phyloP scores from a whole-genome alignment of 2,329 filamentous ascomycete genomes.

The Fusarium sublunatum region DNA sequence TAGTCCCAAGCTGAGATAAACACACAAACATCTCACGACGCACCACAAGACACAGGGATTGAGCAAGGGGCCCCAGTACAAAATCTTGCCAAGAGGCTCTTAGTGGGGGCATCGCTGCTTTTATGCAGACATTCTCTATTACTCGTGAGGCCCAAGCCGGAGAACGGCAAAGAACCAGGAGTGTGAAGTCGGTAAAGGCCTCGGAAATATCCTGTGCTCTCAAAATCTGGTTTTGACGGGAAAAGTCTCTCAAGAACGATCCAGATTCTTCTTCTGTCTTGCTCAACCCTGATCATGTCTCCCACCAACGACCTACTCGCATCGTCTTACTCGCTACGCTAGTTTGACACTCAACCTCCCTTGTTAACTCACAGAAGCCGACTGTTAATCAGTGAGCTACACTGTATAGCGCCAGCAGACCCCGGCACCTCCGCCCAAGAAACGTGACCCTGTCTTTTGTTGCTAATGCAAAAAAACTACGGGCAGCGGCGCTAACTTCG shows the following conservation, averaged over 20 bases:
- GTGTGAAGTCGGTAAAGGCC: not conserved
- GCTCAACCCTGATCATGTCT: constrained; percentile 6
- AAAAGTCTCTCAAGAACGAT: constrained; percentile 15
- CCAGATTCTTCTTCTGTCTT: not conserved
- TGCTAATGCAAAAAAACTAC: constrained; percentile 13
- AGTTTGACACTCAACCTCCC: constrained; percentile 20
- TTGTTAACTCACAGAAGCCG: constrained; percentile 4
- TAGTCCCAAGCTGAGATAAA: constrained; percentile 17
- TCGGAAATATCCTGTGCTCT: not conserved
- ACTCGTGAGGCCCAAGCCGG: constrained; percentile 32
- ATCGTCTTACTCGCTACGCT: constrained; percentile 17
- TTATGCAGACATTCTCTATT: constrained; percentile 23
- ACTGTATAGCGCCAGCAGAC: not conserved
- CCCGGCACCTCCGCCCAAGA: constrained; percentile 15
- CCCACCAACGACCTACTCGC: constrained; percentile 1
- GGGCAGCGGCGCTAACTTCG: constrained; percentile 27
- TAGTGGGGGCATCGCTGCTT: constrained; percentile 40
- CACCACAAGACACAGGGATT: constrained; percentile 9
- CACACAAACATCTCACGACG: constrained; percentile 1
- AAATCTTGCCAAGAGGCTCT: constrained; percentile 37
- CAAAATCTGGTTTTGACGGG: not conserved
- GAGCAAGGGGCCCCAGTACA: constrained; percentile 24
- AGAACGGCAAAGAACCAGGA: constrained; percentile 30
- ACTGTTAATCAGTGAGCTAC: no score
- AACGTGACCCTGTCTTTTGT: constrained; percentile 3